Evolutionary conservation across 2,329 filamentous ascomycete genomes (phyloP).

Genomic region (Pyrenochaeta sp.): DNA sequence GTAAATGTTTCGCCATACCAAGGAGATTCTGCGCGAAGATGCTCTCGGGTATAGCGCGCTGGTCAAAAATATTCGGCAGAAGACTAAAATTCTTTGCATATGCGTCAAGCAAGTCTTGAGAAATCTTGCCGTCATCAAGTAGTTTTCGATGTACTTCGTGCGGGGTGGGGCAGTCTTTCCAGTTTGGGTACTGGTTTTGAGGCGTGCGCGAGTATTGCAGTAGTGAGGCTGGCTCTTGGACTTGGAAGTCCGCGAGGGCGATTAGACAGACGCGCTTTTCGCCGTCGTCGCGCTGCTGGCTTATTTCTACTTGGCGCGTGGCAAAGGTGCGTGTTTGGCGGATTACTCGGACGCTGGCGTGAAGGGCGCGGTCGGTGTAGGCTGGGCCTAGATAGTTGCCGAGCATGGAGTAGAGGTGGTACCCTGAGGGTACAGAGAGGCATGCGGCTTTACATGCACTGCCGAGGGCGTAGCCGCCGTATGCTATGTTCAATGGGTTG

Average conservation of each 20-base stretch:
- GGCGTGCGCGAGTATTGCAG: constrained; percentile 54
- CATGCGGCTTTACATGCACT: constrained; percentile 55
- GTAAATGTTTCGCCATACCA: constrained; percentile 49
- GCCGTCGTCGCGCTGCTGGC: constrained; percentile 52
- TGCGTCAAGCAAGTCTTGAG: constrained; percentile 20
- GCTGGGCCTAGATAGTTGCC: constrained; percentile 60
- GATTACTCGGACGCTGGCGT: constrained; percentile 47
- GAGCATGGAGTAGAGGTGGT: constrained; percentile 57
- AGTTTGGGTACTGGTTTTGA: constrained; percentile 37
- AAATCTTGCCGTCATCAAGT: constrained; percentile 21
- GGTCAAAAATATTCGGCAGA: constrained; percentile 46
- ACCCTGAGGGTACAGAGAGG: constrained; percentile 46
- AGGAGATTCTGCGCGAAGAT: constrained; percentile 56
- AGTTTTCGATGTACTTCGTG: constrained; percentile 3
- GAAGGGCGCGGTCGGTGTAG: constrained; percentile 50
- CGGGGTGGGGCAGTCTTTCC: constrained; percentile 14
- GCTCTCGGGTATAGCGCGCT: constrained; percentile 51
- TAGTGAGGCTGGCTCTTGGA: constrained; percentile 46
- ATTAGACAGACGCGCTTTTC: constrained; percentile 53
- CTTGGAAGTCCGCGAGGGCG: constrained; percentile 59
- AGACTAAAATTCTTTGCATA: constrained; percentile 43
- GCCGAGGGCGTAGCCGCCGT: constrained; percentile 56
- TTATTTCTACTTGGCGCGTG: constrained; percentile 57
- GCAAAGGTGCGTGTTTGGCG: constrained; percentile 60
- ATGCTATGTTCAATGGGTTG: constrained; percentile 51